Conservation (phyloP, 1,284 basidiomycete species). For the Exobasidium cylindrosporum region DNA sequence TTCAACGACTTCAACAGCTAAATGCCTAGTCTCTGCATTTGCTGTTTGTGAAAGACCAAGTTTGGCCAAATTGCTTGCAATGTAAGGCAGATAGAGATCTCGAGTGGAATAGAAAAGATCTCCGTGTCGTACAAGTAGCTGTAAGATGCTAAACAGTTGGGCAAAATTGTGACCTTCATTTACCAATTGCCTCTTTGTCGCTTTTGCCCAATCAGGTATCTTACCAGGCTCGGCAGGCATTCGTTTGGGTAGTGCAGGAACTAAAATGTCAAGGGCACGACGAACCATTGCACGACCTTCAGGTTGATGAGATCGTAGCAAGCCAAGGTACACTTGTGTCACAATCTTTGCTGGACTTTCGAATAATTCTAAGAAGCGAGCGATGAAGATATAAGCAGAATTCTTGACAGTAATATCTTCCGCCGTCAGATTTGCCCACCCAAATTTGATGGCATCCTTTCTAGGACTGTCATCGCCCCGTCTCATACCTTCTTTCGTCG, state of each 20-base stretch:
- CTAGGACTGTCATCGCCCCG: constrained; percentile 55
- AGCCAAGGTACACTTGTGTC: constrained; percentile 85
- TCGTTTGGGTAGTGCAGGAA: constrained; percentile 70
- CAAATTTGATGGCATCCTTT: constrained; percentile 93
- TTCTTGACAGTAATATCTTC: constrained; percentile 92
- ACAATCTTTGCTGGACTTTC: constrained; percentile 92
- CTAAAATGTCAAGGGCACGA: constrained; percentile 86
- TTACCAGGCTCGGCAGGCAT: constrained; percentile 58
- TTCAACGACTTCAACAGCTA: constrained; percentile 57
- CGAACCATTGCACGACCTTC: constrained; percentile 74
- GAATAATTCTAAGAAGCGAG: constrained; percentile 89
- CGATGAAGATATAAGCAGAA: constrained; percentile 85
- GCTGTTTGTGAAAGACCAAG: constrained; percentile 71
- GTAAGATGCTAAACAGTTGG: constrained; percentile 84
- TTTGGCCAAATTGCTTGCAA: constrained; percentile 84
- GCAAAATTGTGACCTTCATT: constrained; percentile 80
- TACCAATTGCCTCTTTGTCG: constrained; percentile 78
- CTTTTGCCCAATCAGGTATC: constrained; percentile 82
- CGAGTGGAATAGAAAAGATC: constrained; percentile 91
- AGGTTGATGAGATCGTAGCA: constrained; percentile 77
- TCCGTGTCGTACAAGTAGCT: constrained; percentile 85
- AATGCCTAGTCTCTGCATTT: constrained; percentile 72
- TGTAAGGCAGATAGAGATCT: constrained; percentile 90
- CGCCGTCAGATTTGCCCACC: constrained; percentile 78
- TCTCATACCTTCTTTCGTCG: neutral